A percentile compares a stretch with the other conserved stretches of the same genome.
Evolutionary conservation across 1,284 basidiomycete species (phyloP).

Genomic region (Marasmius tenuissimus): DNA sequence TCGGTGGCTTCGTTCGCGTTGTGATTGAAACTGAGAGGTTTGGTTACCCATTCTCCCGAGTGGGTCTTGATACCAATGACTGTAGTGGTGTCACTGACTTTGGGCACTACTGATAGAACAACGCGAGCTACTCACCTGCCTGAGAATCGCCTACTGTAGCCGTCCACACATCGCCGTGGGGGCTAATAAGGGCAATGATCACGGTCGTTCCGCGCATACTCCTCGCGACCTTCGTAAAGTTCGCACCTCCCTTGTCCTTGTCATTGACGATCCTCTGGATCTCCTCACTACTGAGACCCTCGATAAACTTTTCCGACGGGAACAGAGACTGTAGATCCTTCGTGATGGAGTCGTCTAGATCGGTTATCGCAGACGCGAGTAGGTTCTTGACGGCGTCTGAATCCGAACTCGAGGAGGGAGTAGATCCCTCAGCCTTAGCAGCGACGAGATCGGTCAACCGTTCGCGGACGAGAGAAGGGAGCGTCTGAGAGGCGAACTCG

Average conservation of each 20-base stretch:
- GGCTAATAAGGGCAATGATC: constrained; percentile 31
- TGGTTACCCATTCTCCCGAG: constrained; percentile 25
- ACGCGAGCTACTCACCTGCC: constrained; percentile 25
- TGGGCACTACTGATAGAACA: background rate
- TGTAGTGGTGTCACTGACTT: constrained; percentile 10
- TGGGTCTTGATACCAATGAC: constrained; percentile 26
- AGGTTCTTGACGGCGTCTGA: constrained; percentile 25
- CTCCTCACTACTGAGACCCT: constrained; percentile 34
- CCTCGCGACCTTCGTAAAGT: constrained; percentile 29
- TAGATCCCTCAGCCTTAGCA: background rate
- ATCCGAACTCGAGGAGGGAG: constrained; percentile 7
- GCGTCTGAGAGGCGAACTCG: constrained; percentile 7
- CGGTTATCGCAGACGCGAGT: constrained; percentile 31
- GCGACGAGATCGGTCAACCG: background rate
- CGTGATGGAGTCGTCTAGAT: constrained; percentile 37
- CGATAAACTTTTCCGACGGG: constrained; percentile 23
- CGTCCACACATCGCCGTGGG: constrained; percentile 33
- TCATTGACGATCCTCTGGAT: constrained; percentile 37
- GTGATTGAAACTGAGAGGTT: constrained; percentile 30
- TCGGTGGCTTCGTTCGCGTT: constrained; percentile 31
- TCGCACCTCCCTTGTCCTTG: constrained; percentile 16
- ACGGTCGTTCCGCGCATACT: constrained; percentile 37
- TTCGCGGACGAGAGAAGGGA: constrained; percentile 3
- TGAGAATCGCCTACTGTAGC: constrained; percentile 39
- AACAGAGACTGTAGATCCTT: constrained; percentile 28